Percentiles rank a stretch among this genome's conserved stretches.
Evolutionary conservation across 2,329 filamentous ascomycete genomes (phyloP).

Genomic region (Pestalotiopsis sp.): DNA sequence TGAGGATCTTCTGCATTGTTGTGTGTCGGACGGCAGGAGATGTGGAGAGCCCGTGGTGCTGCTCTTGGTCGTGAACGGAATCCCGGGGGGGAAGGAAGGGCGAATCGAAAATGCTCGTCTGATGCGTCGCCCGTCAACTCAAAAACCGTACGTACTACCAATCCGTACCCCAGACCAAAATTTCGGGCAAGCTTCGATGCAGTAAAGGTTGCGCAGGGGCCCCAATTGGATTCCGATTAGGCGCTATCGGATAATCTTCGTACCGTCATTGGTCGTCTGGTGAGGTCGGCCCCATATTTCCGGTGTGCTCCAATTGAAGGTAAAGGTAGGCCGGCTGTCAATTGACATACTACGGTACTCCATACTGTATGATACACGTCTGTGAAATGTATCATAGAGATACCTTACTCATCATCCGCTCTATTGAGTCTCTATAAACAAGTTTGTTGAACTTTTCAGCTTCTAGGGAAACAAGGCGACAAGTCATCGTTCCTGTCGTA

Average conservation of each 20-base stretch:
- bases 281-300: not conserved
- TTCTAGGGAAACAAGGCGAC: too few species aligned
- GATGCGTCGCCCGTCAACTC: not conserved
- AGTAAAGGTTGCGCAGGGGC: not conserved
- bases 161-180: not conserved
- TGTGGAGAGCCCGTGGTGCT: not conserved
- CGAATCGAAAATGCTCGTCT: not conserved
- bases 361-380: too few species aligned
- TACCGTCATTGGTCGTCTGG: slow-evolving; percentile 1
- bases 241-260: slow-evolving; percentile 9
- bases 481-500: too few species aligned
- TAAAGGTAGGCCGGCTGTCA: too few species aligned
- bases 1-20: slow-evolving; percentile 33
- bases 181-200: slow-evolving; percentile 1
- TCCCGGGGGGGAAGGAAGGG: not conserved
- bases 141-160: too few species aligned
- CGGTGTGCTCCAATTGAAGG: not conserved
- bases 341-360: too few species aligned
- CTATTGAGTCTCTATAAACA: too few species aligned
- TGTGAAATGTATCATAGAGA: too few species aligned
- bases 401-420: too few species aligned
- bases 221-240: not conserved
- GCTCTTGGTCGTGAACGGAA: not conserved
- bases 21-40: not conserved
- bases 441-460: too few species aligned